Evolutionary conservation across 495 filamentous ascomycete species (phyloP).

Genomic region (Xeromyces bisporus): DNA sequence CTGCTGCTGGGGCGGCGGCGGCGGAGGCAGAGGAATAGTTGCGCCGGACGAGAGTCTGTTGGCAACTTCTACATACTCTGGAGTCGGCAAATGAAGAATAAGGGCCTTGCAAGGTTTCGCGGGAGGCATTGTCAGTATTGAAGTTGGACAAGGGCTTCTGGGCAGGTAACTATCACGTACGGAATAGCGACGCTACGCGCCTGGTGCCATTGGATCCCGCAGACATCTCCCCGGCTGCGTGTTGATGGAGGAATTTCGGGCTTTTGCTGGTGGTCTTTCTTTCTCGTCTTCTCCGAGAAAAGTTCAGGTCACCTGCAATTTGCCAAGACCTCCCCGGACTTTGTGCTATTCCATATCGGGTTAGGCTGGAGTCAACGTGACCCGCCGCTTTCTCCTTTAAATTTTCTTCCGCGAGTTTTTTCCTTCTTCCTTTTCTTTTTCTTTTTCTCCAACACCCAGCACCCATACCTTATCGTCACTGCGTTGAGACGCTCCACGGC

Average conservation of each 20-base stretch:
- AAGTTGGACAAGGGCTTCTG: not conserved
- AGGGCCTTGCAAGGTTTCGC: conserved; percentile 9
- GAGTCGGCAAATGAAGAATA: conserved; percentile 27
- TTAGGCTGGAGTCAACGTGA: conserved; percentile 17
- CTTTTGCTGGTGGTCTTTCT: conserved; percentile 1
- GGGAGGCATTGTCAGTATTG: not conserved
- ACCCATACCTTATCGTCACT: conserved; percentile 52
- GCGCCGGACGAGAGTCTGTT: conserved; percentile 28
- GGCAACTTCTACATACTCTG: conserved; percentile 35
- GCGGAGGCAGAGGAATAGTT: conserved; percentile 21
- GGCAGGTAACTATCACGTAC: conserved; percentile 12
- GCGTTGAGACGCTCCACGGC: conserved; percentile 27
- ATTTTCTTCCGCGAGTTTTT: conserved; percentile 1
- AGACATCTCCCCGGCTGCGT: conserved; percentile 18
- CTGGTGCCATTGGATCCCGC: conserved; percentile 29
- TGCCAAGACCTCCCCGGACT: not conserved
- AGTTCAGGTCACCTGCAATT: conserved; percentile 19
- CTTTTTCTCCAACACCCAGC: conserved; percentile 13
- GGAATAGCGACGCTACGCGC: conserved; percentile 25
- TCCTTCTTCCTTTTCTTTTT: conserved; percentile 4
- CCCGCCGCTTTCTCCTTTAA: conserved; percentile 2
- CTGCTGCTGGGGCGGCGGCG: conserved; percentile 20
- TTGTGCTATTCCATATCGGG: conserved; percentile 10
- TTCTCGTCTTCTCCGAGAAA: conserved; percentile 19
- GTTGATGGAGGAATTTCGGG: conserved; percentile 2